phyloP scores from a whole-genome alignment of 2,329 filamentous ascomycete genomes.

The Lasiodiplodia theobromae region DNA sequence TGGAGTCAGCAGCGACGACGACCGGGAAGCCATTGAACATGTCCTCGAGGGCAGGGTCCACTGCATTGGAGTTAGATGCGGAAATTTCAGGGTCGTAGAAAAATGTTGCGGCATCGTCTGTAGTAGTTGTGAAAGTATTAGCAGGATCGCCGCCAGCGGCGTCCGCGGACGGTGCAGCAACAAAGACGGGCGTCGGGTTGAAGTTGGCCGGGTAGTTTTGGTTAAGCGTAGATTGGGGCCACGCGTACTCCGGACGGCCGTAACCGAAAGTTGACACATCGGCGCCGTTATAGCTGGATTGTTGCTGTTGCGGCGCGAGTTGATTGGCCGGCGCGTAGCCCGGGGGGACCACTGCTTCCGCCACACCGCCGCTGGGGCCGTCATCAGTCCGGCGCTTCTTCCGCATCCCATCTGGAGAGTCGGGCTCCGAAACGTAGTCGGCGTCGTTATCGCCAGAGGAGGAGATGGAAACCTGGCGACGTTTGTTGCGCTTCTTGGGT shows the following conservation, averaged over 20 bases:
- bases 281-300: constrained; percentile 3
- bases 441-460: neutral
- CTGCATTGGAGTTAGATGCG: no score
- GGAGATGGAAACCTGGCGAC: neutral
- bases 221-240: constrained; percentile 13
- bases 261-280: neutral
- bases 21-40: neutral
- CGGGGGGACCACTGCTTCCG: neutral
- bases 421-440: constrained; percentile 7
- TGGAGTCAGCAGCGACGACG: neutral
- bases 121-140: neutral
- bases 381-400: constrained; percentile 1
- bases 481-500: neutral
- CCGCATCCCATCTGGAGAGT: neutral
- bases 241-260: constrained; percentile 1
- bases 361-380: neutral
- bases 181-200: neutral
- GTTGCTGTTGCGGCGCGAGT: neutral
- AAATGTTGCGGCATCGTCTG: no score
- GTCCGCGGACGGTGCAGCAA: neutral
- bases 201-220: neutral
- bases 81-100: no score
- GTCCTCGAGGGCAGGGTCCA: neutral
- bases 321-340: neutral
- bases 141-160: neutral